These are phyloP conservation scores for Neurospora intermedia DNA, from an alignment of 495 filamentous ascomycete species.

Conservation along the genomic window DNA sequence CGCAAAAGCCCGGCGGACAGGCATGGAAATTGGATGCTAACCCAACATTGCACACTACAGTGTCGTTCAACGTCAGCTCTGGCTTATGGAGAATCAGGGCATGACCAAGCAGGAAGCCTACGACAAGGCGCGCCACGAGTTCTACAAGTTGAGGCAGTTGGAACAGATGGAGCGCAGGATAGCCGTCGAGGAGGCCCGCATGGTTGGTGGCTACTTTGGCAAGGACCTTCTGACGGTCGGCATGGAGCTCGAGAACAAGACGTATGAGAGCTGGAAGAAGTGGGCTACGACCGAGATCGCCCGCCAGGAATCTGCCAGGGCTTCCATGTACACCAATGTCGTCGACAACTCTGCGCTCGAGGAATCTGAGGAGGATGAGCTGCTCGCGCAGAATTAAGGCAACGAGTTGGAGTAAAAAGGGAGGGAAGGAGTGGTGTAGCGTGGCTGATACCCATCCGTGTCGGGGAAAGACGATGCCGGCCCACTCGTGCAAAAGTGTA, in stretches of 20 bases:
- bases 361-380: slow-evolving; percentile 5
- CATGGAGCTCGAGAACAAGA: slow-evolving; percentile 69
- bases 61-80: slow-evolving; percentile 87
- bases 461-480: not conserved
- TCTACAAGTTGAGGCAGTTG: slow-evolving; percentile 71
- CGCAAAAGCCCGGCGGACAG: not conserved
- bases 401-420: not conserved
- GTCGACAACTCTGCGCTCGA: slow-evolving; percentile 7
- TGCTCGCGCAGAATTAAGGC: not conserved
- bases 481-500: slow-evolving; percentile 1
- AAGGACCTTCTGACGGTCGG: slow-evolving; percentile 60
- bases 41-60: slow-evolving; percentile 33
- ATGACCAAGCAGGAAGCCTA: slow-evolving; percentile 63
- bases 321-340: slow-evolving; percentile 33
- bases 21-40: not conserved
- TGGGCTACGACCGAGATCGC: slow-evolving; percentile 53
- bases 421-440: not conserved
- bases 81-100: slow-evolving; percentile 57
- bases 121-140: slow-evolving; percentile 78
- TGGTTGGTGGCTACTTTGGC: slow-evolving; percentile 79
- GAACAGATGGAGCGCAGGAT: slow-evolving; percentile 78
- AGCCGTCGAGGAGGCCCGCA: slow-evolving; percentile 77
- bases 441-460: not conserved
- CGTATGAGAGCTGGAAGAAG: slow-evolving; percentile 68
- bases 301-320: slow-evolving; percentile 32